Evolutionary conservation across 306 rosid genomes (phyloP), one percentile per base, ranked within the genome.

Genomic region (Sesbania bispinosa): DNA sequence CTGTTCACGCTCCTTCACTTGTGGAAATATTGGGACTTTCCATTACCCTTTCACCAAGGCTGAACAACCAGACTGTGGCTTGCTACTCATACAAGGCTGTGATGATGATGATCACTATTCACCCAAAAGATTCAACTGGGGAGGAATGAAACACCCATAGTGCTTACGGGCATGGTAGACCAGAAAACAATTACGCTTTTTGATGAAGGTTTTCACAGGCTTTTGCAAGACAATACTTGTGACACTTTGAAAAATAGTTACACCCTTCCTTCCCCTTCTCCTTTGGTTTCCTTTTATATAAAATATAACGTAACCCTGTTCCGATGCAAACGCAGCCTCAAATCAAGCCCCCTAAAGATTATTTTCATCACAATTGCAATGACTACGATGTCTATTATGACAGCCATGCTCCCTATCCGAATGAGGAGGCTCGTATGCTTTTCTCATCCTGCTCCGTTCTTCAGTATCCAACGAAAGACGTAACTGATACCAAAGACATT

Each of bases 11-110:
- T 73, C 74, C 5, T 82, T 82, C 66, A 6, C 0, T 0, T 68
- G 85, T 68, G 77, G 77, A 13, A 0, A 1, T 5, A 21, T 63
- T 20, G 75, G 74, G 26, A 38, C 2, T 5, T 55, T 82, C 2
- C 11, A 7, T 9, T 78, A 69, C 62, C 86, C 86, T 63, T 78
- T 82, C 71, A 74, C 86, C 33, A 78, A 55, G 23, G 48, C 51
- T 11, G 67, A 78, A 29, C 27, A 4, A 16, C 78, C 35, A 4
- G 16, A 78, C 27, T 78, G 83, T 24, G 86, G 86, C 21, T n/a
- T 69, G 15, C 2, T 78, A 38, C 2, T 32, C 0, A 48, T 82
- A 29, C 14, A 41, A 2, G 29, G 47, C 3, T 82, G 83, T 69
- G 73, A 43, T 20, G 9, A 1, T 4, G 6, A 0, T 5, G 0